A percentile compares a stretch with the other conserved stretches of the same genome.
These are phyloP conservation scores for Talaromyces sp. DNA, from an alignment of 2,329 filamentous ascomycete species.

Conservation along the genomic window DNA sequence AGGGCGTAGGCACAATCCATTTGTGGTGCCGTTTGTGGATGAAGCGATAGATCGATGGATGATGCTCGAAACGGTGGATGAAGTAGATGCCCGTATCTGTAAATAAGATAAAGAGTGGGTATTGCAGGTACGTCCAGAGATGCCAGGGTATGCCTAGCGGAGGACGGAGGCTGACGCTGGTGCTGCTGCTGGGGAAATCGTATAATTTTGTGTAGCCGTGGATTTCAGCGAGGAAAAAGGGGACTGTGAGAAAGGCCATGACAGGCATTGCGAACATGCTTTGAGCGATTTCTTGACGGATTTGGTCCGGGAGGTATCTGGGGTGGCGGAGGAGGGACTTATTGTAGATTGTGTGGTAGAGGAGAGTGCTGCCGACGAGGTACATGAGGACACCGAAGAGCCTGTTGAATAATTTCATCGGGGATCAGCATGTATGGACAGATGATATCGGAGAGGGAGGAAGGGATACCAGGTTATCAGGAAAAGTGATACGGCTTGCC, in stretches of 20 bases:
- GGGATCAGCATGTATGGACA: neutral
- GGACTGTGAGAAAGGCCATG: constrained; percentile 70
- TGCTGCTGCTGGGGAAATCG: constrained; percentile 64
- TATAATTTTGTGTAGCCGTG: constrained; percentile 75
- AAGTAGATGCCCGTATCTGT: constrained; percentile 78
- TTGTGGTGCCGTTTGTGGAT: constrained; percentile 91
- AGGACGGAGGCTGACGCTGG: no score
- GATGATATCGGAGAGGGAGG: neutral
- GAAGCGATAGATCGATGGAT: constrained; percentile 69
- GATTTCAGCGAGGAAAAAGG: constrained; percentile 71
- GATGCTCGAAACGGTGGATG: constrained; percentile 73
- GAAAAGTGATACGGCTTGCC: constrained; percentile 30
- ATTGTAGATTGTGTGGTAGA: constrained; percentile 77
- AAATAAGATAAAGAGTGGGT: constrained; percentile 72
- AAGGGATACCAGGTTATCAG: constrained; percentile 27
- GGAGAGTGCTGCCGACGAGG: constrained; percentile 42
- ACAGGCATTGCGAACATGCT: constrained; percentile 65
- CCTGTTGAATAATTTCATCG: constrained; percentile 20
- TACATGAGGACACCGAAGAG: constrained; percentile 8
- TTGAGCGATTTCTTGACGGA: constrained; percentile 71
- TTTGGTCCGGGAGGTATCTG: constrained; percentile 81
- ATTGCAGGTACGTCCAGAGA: constrained; percentile 70
- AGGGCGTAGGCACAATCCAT: constrained; percentile 90
- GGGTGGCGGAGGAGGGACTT: constrained; percentile 75
- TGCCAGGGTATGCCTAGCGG: constrained; percentile 45